phyloP scores from a whole-genome alignment of 2,329 filamentous ascomycete species.

The Amphichorda felina region DNA sequence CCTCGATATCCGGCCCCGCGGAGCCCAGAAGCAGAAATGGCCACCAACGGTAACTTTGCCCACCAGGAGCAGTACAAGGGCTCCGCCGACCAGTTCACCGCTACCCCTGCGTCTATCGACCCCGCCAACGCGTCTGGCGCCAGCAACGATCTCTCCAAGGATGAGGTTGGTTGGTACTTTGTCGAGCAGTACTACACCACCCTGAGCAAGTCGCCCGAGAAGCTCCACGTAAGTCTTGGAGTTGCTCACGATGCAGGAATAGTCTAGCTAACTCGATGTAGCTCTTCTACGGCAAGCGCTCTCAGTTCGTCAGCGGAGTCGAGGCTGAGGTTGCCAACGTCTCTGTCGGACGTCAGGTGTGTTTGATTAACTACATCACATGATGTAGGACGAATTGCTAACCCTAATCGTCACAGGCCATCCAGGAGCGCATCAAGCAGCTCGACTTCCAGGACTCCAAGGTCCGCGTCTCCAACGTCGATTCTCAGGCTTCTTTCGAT shows the following conservation, averaged over 20 bases:
- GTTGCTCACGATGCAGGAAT: background rate
- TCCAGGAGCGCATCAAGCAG: slow-evolving; percentile 86
- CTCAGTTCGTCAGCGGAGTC: slow-evolving; percentile 84
- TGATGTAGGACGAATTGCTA: slow-evolving; percentile 1
- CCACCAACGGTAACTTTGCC: slow-evolving; percentile 43
- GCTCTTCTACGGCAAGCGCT: slow-evolving; percentile 94
- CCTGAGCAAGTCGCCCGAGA: slow-evolving; percentile 85
- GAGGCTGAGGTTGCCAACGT: slow-evolving; percentile 85
- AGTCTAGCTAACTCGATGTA: slow-evolving; percentile 14
- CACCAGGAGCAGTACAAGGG: slow-evolving; percentile 30
- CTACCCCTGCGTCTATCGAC: slow-evolving; percentile 21
- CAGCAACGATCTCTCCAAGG: slow-evolving; percentile 54
- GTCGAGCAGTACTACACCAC: slow-evolving; percentile 99
- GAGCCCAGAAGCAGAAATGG: slow-evolving; percentile 26
- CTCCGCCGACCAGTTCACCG: slow-evolving; percentile 23
- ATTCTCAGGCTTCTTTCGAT: slow-evolving; percentile 83
- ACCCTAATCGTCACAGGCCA: slow-evolving; percentile 44
- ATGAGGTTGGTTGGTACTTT: slow-evolving; percentile 98
- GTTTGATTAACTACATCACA: slow-evolving; percentile 1
- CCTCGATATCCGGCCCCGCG: slow-evolving; percentile 3
- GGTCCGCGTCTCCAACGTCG: slow-evolving; percentile 94
- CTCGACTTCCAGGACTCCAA: slow-evolving; percentile 97
- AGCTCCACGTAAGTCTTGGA: slow-evolving; percentile 57
- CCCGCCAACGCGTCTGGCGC: slow-evolving; percentile 16
- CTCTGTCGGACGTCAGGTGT: slow-evolving; percentile 74